Percentiles rank a stretch among this genome's conserved stretches.
Conservation (phyloP, 352 stramenopile species). For the Globisporangium acanthophoron region DNA sequence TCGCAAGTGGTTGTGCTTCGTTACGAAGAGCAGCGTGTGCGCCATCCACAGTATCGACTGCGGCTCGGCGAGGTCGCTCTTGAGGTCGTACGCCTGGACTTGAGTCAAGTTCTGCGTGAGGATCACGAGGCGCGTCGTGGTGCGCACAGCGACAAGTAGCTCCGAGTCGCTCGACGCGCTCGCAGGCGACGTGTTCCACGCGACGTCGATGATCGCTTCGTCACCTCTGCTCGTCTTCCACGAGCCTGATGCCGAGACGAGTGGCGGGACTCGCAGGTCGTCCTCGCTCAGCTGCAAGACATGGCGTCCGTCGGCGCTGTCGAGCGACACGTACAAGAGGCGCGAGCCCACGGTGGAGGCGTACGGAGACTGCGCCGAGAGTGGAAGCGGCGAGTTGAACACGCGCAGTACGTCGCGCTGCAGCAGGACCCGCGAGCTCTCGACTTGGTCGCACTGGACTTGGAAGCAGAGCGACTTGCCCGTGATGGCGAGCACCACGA, state of each 20-base stretch:
- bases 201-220: constrained; percentile 45
- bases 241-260: neutral
- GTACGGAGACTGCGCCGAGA: constrained; percentile 26
- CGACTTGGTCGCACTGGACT: constrained; percentile 28
- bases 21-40: constrained; percentile 59
- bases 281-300: constrained; percentile 47
- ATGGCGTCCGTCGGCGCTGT: constrained; percentile 8
- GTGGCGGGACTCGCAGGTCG: constrained; percentile 30
- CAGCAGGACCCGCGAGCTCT: constrained; percentile 30
- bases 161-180: neutral
- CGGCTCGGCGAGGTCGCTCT: constrained; percentile 26
- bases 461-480: constrained; percentile 52
- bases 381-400: constrained; percentile 44
- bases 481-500: constrained; percentile 46
- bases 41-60: constrained; percentile 66
- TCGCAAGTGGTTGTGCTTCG: constrained; percentile 36
- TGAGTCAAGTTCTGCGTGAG: constrained; percentile 31
- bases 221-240: constrained; percentile 24
- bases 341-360: constrained; percentile 25
- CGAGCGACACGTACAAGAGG: constrained; percentile 34
- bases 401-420: constrained; percentile 36
- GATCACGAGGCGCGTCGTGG: constrained; percentile 50
- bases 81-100: constrained; percentile 35
- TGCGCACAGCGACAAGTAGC: constrained; percentile 40
- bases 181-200: constrained; percentile 34